Evolutionary conservation across 257 asterid species (phyloP).

Genomic region (Lantana camara): DNA sequence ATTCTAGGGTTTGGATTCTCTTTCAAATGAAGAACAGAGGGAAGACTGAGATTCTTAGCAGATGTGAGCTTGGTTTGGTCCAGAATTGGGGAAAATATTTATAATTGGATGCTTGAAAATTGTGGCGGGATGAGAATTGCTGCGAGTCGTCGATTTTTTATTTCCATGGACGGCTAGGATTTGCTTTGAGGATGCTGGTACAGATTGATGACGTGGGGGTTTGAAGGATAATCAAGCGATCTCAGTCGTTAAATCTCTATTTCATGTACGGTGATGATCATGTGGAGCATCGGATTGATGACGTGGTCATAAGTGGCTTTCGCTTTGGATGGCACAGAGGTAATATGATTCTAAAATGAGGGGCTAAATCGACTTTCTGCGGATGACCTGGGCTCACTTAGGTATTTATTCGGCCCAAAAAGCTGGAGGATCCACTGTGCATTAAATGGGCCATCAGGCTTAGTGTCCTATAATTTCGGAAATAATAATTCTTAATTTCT

Average conservation of each 20-base stretch:
- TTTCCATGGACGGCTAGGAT: background rate
- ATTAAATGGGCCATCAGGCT: too few relatives aligned
- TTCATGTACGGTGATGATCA: conserved; percentile 16
- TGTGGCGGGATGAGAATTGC: conserved; percentile 27
- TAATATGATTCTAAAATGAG: too few relatives aligned
- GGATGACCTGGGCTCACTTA: too few relatives aligned
- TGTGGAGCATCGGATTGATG: background rate
- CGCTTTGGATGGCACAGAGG: too few relatives aligned
- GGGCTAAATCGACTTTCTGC: too few relatives aligned
- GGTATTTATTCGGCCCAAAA: too few relatives aligned
- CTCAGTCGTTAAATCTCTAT: background rate
- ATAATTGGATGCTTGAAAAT: conserved; percentile 23
- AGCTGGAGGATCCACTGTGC: too few relatives aligned
- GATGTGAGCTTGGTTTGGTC: too few relatives aligned
- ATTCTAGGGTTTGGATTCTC: background rate
- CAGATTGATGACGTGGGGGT: conserved; percentile 24
- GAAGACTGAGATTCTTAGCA: background rate
- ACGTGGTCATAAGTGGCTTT: conserved; percentile 12
- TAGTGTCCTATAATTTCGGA: too few relatives aligned
- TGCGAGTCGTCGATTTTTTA: conserved; percentile 2
- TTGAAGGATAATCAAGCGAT: background rate
- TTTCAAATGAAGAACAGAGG: background rate
- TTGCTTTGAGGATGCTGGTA: background rate
- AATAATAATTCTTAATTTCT: too few relatives aligned
- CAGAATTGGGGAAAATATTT: conserved; percentile 2